A percentile compares a stretch with the other conserved stretches of the same genome.
These are phyloP conservation scores for Candida schatavii DNA, from an alignment of 805 yeast genomes.

Conservation along the genomic window DNA sequence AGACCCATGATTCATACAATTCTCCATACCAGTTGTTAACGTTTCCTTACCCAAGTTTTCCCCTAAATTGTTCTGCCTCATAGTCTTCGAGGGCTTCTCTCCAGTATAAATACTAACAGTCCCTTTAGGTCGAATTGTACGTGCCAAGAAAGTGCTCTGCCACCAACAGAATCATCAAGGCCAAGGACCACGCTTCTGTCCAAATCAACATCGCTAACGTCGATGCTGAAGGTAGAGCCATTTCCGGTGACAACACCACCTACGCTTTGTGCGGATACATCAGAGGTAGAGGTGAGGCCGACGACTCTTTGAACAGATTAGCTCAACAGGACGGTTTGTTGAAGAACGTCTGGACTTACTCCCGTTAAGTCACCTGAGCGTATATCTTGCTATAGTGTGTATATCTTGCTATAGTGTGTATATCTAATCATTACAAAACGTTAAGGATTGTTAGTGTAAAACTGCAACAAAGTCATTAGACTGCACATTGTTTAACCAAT, in stretches of 20 bases:
- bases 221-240: slow-evolving; percentile 93
- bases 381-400: slow-evolving; percentile 2
- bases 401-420: slow-evolving; percentile 15
- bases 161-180: slow-evolving; percentile 99
- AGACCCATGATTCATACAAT: no score
- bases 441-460: no score
- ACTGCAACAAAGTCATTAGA: no score
- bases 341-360: slow-evolving; percentile 93
- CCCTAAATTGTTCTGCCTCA: no score
- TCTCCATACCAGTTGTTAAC: no score
- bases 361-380: slow-evolving; percentile 66
- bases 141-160: slow-evolving; percentile 99
- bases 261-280: slow-evolving; percentile 97
- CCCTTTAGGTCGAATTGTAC: slow-evolving; percentile 94
- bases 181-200: slow-evolving; percentile 99
- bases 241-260: slow-evolving; percentile 86
- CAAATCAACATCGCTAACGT: slow-evolving; percentile 99
- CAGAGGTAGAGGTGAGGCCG: slow-evolving; percentile 99
- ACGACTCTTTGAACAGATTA: slow-evolving; percentile 98
- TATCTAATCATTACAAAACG: slow-evolving; percentile 16
- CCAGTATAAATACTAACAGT: slow-evolving; percentile 33
- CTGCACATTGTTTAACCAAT: no score
- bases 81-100: no score
- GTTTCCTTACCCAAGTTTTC: no score
- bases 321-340: slow-evolving; percentile 98